phyloP scores from a whole-genome alignment of 176 grass and related monocot species.

The Phoenix roebelenii region DNA sequence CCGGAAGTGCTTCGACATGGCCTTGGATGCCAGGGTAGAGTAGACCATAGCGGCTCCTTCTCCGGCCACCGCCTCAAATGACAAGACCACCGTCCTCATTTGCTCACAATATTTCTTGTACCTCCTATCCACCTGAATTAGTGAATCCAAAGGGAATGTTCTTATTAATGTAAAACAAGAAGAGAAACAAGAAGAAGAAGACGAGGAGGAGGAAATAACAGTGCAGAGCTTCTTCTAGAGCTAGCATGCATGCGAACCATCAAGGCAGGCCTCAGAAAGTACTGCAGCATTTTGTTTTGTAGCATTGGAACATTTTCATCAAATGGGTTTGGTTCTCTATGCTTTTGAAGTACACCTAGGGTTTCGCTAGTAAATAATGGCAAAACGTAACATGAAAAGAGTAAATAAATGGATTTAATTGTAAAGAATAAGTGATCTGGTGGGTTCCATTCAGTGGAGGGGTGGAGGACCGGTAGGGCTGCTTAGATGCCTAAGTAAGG shows the following conservation, averaged over 20 bases:
- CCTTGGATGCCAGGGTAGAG: slow-evolving; percentile 54
- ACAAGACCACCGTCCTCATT: slow-evolving; percentile 38
- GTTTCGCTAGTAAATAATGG: too few relatives aligned
- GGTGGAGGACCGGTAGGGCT: slow-evolving; percentile 8
- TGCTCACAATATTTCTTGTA: slow-evolving; percentile 86
- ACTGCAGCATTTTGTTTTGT: slow-evolving; percentile 18
- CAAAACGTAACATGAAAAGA: too few relatives aligned
- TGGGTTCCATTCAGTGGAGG: slow-evolving; percentile 36
- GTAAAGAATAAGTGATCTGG: slow-evolving; percentile 28
- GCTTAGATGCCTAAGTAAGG: slow-evolving; percentile 31
- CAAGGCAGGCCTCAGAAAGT: too few relatives aligned
- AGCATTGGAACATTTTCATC: slow-evolving; percentile 8
- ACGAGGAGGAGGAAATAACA: too few relatives aligned
- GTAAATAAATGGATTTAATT: not conserved
- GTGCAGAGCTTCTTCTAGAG: too few relatives aligned
- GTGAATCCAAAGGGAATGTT: too few relatives aligned
- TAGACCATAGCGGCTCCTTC: slow-evolving; percentile 57
- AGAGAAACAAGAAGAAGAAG: too few relatives aligned
- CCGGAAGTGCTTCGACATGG: slow-evolving; percentile 77
- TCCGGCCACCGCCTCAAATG: slow-evolving; percentile 70
- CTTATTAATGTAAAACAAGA: too few relatives aligned
- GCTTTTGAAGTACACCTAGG: not conserved
- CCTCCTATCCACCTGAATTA: slow-evolving; percentile 55
- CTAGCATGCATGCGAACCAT: too few relatives aligned
- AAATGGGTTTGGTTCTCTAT: not conserved